phyloP scores from a whole-genome alignment of 805 yeast genomes.

The Kuraishia hungarica region DNA sequence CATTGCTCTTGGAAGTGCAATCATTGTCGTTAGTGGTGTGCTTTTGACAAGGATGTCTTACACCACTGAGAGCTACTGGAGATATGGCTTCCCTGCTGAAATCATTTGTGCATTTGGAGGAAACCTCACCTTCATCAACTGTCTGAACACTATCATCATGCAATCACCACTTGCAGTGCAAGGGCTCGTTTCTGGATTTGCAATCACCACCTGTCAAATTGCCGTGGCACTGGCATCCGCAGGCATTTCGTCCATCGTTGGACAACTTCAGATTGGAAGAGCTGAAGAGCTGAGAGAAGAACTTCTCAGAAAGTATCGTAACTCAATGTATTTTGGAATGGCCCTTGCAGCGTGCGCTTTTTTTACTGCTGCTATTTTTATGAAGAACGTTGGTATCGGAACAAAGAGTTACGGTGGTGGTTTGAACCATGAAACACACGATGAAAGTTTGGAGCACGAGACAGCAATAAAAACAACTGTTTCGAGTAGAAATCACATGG shows the following conservation, averaged over 20 bases:
- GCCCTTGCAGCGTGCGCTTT: too few species aligned
- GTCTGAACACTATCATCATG: conserved; percentile 18
- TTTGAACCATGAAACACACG: too few species aligned
- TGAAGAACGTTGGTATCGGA: neutral
- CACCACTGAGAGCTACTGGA: neutral
- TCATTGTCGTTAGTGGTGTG: conserved; percentile 1
- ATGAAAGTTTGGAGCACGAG: too few species aligned
- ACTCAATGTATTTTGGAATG: neutral
- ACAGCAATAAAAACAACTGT: too few species aligned
- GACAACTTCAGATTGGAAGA: conserved; percentile 9
- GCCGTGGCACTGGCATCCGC: conserved; percentile 22
- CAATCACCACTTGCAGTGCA: conserved; percentile 28
- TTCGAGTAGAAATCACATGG: too few species aligned
- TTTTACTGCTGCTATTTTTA: neutral
- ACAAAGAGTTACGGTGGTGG: neutral
- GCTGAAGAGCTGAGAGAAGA: neutral
- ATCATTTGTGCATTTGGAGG: neutral
- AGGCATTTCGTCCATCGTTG: conserved; percentile 17
- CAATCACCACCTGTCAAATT: conserved; percentile 26
- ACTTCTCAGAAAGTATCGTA: neutral
- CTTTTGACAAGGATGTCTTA: neutral
- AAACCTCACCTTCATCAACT: conserved; percentile 16
- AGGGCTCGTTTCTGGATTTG: conserved; percentile 30
- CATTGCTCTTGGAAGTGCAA: conserved; percentile 6
- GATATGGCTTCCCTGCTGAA: neutral